Evolutionary conservation across 2,329 filamentous ascomycete genomes (phyloP).

Genomic region (Ambrosiella beaveri): DNA sequence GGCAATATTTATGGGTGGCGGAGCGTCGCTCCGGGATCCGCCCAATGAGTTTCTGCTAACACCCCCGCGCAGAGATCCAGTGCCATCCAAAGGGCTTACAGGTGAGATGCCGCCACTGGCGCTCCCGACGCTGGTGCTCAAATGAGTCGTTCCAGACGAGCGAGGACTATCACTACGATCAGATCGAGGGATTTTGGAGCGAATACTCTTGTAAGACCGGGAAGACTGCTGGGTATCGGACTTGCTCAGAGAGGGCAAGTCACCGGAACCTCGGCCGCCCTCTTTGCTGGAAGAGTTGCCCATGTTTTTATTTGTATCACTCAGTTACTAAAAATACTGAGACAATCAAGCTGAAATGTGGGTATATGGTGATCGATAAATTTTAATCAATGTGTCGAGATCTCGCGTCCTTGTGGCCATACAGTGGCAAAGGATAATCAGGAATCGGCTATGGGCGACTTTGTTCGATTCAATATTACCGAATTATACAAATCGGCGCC

Average conservation of each 20-base stretch:
- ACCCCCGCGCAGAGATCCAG: conserved; percentile 14
- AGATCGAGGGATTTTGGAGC: conserved; percentile 72
- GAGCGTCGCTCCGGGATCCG: conserved; percentile 18
- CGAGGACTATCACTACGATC: conserved; percentile 65
- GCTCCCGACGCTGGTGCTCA: conserved; percentile 42
- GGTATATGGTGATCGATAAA: too few species aligned
- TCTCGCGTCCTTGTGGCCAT: too few species aligned
- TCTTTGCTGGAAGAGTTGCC: conserved; percentile 12
- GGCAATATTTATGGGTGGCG: conserved; percentile 18
- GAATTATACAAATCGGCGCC: too few species aligned
- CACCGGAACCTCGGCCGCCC: conserved; percentile 3
- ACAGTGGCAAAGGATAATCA: too few species aligned
- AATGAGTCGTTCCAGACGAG: conserved; percentile 42
- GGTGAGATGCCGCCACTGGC: conserved; percentile 14
- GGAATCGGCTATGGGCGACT: too few species aligned
- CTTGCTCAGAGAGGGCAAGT: conserved; percentile 63
- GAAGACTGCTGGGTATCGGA: conserved; percentile 87
- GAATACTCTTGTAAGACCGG: conserved; percentile 67
- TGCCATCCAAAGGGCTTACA: conserved; percentile 14
- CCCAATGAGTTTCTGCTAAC: conserved; percentile 5
- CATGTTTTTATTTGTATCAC: conserved; percentile 1
- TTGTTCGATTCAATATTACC: too few species aligned
- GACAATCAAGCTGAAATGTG: too few species aligned
- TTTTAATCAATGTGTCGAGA: too few species aligned
- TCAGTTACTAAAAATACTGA: too few species aligned